Base-by-base conservation (phyloP, 352 stramenopile genomes). In the Pythium apleroticum region DNA sequence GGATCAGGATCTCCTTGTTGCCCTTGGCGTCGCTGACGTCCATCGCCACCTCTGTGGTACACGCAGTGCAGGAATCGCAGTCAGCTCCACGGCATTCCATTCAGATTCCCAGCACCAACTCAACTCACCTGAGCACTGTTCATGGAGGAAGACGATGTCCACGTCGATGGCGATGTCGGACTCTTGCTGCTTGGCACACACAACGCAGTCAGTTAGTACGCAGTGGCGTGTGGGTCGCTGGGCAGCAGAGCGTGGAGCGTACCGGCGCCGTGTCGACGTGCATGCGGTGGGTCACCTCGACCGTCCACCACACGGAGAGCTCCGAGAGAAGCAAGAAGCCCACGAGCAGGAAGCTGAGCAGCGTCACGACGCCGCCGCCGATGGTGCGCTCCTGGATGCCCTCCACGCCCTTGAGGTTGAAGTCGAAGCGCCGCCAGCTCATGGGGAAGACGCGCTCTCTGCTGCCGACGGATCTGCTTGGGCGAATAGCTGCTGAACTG, bases 321-420 rank as follows among this genome's bases (percentile, higher is more conserved):
- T 96, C 87, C 39, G 87, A 96, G 60, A 90, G 76, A 67, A 96
- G 66, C 52, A 96, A 66, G 52, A 94, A 90, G 31, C 65, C 63
- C 53, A 91, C 87, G 49, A 86, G 74, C 50, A 85, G 57, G 50
- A 80, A 90, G 75, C 85, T 94, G 55, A 94, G 22, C 27, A 96
- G 76, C 68, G 87, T 96, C 58, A 96, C 83, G 46, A 96, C 58
- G 30, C 85, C 87, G 22, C 87, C 87, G 59, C 85, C 80, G 63
- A 91, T 89, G 46, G 87, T 96, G 71, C 84, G 84, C 78, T 93
- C 85, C 75, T 96, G 88, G 70, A 96, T 95, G 71, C 88, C 88
- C 69, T 96, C 88, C 46, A 96, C 81, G 76, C 86, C 88, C 81
- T 96, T 96, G 59, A 82, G 81, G 60, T 96, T 93, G 61, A 94